These are phyloP conservation scores for Xylaria hypoxylon DNA, from an alignment of 2,329 filamentous ascomycete species.

Conservation along the genomic window DNA sequence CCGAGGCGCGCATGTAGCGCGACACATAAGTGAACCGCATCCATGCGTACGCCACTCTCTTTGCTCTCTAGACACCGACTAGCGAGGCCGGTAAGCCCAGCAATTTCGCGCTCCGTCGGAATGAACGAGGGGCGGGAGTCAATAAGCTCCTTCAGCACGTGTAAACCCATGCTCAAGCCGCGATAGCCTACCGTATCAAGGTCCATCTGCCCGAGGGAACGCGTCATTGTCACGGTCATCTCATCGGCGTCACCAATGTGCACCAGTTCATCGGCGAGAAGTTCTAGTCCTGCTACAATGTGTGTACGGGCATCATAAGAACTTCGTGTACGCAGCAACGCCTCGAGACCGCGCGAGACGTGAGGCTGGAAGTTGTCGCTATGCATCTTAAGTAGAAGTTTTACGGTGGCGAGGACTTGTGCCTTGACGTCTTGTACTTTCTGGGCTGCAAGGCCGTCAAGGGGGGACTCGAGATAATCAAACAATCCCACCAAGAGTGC, in stretches of 20 bases:
- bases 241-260: slow-evolving; percentile 72
- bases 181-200: slow-evolving; percentile 60
- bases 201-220: slow-evolving; percentile 60
- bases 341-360: slow-evolving; percentile 74
- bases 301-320: slow-evolving; percentile 76
- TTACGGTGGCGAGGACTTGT: slow-evolving; percentile 79
- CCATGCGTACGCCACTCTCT: slow-evolving; percentile 75
- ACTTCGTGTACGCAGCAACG: slow-evolving; percentile 73
- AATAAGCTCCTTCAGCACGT: slow-evolving; percentile 71
- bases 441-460: slow-evolving; percentile 66
- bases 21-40: slow-evolving; percentile 83
- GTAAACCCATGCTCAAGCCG: slow-evolving; percentile 71
- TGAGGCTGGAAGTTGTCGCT: slow-evolving; percentile 74
- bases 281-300: slow-evolving; percentile 79
- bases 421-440: slow-evolving; percentile 79
- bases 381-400: slow-evolving; percentile 76
- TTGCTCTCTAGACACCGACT: slow-evolving; percentile 69
- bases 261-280: slow-evolving; percentile 78
- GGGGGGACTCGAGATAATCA: slow-evolving; percentile 74
- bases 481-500: slow-evolving; percentile 75
- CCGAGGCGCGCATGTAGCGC: slow-evolving; percentile 73
- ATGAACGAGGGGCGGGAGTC: slow-evolving; percentile 60
- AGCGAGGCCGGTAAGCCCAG: slow-evolving; percentile 62
- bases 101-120: slow-evolving; percentile 65
- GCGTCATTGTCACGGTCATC: slow-evolving; percentile 66